These are phyloP conservation scores for Umbellularia californica DNA, from an alignment of 164 flowering plant genomes.

Conservation along the genomic window DNA sequence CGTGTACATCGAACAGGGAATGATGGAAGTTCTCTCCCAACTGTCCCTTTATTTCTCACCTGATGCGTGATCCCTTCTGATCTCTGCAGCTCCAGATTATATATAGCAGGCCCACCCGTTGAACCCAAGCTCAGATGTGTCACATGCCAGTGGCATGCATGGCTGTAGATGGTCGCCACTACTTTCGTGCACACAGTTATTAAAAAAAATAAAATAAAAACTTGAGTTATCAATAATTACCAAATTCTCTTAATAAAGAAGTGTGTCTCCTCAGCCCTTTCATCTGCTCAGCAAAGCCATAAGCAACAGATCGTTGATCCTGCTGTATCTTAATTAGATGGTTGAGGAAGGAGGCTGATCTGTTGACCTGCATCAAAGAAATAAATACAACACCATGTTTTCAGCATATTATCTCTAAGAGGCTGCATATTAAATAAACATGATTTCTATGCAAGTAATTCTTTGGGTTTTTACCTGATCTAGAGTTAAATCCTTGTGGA, in stretches of 20 bases:
- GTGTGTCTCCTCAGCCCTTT: conserved; percentile 30
- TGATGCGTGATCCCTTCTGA: not conserved
- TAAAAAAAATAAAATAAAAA: no score
- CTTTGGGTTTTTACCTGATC: conserved; percentile 52
- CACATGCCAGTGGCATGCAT: not conserved
- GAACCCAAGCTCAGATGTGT: not conserved
- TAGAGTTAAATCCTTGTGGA: conserved; percentile 61
- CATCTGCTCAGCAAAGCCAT: conserved; percentile 42
- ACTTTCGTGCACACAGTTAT: no score
- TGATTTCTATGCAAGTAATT: not conserved
- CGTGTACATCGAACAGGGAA: no score
- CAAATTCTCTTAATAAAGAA: conserved; percentile 33
- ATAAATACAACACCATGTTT: not conserved
- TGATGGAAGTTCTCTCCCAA: not conserved
- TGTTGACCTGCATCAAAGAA: conserved; percentile 38
- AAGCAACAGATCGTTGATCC: conserved; percentile 58
- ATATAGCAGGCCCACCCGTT: not conserved
- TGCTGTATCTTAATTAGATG: conserved; percentile 73
- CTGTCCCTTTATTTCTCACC: not conserved
- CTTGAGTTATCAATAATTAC: not conserved
- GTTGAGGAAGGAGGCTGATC: conserved; percentile 52
- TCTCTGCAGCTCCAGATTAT: not conserved
- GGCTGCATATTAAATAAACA: not conserved
- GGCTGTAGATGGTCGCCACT: not conserved
- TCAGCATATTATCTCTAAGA: not conserved